These are phyloP conservation scores for Manihot esculenta DNA, from an alignment of 441 rosid species.

Conservation along the genomic window DNA sequence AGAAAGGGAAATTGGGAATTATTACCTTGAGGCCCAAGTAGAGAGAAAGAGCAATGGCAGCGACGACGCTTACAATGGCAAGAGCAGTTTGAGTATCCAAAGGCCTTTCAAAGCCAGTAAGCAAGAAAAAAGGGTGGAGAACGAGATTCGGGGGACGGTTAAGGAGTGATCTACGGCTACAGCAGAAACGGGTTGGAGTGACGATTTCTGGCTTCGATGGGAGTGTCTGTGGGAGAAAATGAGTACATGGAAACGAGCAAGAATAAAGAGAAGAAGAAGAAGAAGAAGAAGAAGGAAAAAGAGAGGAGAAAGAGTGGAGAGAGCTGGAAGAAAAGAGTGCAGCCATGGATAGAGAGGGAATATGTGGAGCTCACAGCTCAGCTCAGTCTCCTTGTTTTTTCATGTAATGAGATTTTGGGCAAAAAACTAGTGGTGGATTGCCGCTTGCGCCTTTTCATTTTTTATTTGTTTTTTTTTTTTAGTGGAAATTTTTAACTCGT, in stretches of 20 bases:
- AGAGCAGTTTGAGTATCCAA: constrained; percentile 76
- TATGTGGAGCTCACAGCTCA: constrained; percentile 34
- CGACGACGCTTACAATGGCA: constrained; percentile 66
- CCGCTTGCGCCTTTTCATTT: no score
- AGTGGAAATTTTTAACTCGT: no score
- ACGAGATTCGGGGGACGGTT: constrained; percentile 25
- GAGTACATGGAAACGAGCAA: constrained; percentile 20
- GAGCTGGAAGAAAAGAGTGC: constrained; percentile 35
- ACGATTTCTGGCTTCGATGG: constrained; percentile 19
- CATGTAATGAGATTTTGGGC: no score
- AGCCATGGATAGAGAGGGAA: constrained; percentile 48
- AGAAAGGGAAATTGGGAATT: not conserved
- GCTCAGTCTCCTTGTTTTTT: not conserved
- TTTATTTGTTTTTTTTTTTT: no score
- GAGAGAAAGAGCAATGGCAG: constrained; percentile 78
- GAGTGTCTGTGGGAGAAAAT: constrained; percentile 17
- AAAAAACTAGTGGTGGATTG: no score
- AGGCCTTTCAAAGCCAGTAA: constrained; percentile 48
- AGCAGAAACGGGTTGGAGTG: constrained; percentile 18
- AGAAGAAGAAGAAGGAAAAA: constrained; percentile 22
- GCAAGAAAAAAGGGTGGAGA: constrained; percentile 48
- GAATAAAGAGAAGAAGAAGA: constrained; percentile 30
- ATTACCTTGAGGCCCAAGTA: constrained; percentile 76
- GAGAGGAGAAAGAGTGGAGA: constrained; percentile 23
- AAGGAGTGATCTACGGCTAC: constrained; percentile 12